These are phyloP conservation scores for Elongisporangium anandrum DNA, from an alignment of 352 stramenopile species.

Conservation along the genomic window DNA sequence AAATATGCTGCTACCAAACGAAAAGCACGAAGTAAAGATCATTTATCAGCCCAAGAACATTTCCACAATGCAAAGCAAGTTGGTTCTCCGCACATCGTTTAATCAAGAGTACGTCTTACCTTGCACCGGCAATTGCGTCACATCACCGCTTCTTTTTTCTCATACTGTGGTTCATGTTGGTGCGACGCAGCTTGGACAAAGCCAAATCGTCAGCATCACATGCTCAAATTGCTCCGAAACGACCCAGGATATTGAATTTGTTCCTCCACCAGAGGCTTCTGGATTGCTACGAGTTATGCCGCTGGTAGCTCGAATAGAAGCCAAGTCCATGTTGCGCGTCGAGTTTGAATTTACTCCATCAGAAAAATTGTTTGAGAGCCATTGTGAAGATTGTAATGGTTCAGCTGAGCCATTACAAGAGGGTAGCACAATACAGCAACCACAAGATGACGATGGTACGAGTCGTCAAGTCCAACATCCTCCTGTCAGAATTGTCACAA, in stretches of 20 bases:
- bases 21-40: conserved; percentile 17
- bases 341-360: conserved; percentile 80
- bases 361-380: conserved; percentile 29
- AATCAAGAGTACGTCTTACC: conserved; percentile 24
- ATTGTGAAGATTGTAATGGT: neutral
- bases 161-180: conserved; percentile 28
- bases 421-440: no score
- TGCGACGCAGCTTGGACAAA: conserved; percentile 32
- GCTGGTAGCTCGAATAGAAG: conserved; percentile 43
- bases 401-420: neutral
- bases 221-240: conserved; percentile 32
- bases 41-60: conserved; percentile 24
- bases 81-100: conserved; percentile 33
- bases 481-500: neutral
- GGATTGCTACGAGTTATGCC: conserved; percentile 57
- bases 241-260: conserved; percentile 20
- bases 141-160: conserved; percentile 26
- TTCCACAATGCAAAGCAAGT: conserved; percentile 1
- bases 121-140: conserved; percentile 24
- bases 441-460: no score
- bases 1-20: conserved; percentile 20
- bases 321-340: conserved; percentile 43
- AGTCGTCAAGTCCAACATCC: neutral
- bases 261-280: conserved; percentile 17
- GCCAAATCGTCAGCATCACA: conserved; percentile 21